Conservation (phyloP, 1,284 basidiomycete species). For the Rhodotorula sp. region DNA sequence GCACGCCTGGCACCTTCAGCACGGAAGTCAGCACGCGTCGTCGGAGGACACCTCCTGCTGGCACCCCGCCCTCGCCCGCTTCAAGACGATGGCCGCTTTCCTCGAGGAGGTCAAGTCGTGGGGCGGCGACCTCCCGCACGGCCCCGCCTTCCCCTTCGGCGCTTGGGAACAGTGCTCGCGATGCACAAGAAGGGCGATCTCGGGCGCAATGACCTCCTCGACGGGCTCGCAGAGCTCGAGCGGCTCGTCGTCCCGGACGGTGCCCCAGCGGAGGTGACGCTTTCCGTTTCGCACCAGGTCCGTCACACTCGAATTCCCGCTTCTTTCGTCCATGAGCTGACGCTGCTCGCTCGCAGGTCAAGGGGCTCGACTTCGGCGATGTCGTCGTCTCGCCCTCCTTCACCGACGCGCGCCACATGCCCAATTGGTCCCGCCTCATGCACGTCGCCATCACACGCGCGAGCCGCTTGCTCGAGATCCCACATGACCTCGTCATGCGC, state of each 20-base stretch:
- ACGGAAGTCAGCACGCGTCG: background rate
- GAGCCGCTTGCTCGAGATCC: background rate
- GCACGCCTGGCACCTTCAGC: slow-evolving; percentile 2
- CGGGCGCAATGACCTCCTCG: background rate
- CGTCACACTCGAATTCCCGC: background rate
- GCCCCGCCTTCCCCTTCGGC: background rate
- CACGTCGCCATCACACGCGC: slow-evolving; percentile 3
- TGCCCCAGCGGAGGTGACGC: background rate
- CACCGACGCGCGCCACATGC: background rate
- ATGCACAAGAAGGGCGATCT: background rate
- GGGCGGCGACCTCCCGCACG: background rate
- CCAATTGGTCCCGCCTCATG: background rate
- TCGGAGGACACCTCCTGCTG: too few species aligned
- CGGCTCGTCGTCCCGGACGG: background rate
- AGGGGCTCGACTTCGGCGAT: slow-evolving; percentile 1
- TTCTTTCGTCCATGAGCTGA: background rate
- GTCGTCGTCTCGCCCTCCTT: background rate
- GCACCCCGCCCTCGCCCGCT: background rate
- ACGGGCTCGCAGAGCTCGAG: background rate
- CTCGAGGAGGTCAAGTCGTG: background rate
- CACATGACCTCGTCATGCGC: background rate
- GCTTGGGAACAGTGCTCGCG: background rate
- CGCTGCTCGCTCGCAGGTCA: background rate
- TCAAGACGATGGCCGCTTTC: background rate
- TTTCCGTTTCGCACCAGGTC: slow-evolving; percentile 5